Base-by-base conservation (phyloP, 208 protist species). In the Crithidia thermophila region DNA sequence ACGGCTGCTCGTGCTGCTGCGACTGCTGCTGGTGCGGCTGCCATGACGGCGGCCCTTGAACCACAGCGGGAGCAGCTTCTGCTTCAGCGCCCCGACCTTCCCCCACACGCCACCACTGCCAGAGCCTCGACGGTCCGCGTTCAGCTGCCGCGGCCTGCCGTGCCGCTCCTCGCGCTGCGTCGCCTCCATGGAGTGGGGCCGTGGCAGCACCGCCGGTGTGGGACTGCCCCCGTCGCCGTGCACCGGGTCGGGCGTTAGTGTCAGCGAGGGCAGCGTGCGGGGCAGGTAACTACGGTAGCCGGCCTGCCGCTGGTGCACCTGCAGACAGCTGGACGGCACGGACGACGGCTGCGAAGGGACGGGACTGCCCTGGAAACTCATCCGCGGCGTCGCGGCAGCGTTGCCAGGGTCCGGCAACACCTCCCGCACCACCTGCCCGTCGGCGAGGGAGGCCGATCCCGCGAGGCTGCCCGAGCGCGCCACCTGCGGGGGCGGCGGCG, bases 201-300 rank as follows among this genome's bases (percentile, higher is more conserved):
- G 23, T 0, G 42, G 50, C 37, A 65, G 13, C 21, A 28, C 45
- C 40, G 31, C 33, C 47, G 34, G 31, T 18, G 25, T 14, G 0
- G 43, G 7, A 37, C 36, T 34, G 27, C 43, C 50, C n/a, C 10
- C 33, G 25, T 21, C 18, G 30, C 14, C 1, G 33, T 14, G n/a
- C 8, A 55, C 25, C 2, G 67, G 40, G 23, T 67, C 58, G 18
- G 43, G 67, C 18, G 67, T 67, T 33, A 61, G 25, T 4, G 33
- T 13, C 0, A 39, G 43, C 14, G 52, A 64, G 21, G 57, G 31
- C 49, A 73, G n/a, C 9, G 59, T 55, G 34, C 67, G 67, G 2
- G 67, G 59, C 23, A 74, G 43, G 50, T 50, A 18, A 21, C 59
- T 74, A 59, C 67, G 67, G 8, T 30, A 66, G 21, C 59, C 67